phyloP scores from a whole-genome alignment of 805 yeast species.

The Lachancea kluyveri region DNA sequence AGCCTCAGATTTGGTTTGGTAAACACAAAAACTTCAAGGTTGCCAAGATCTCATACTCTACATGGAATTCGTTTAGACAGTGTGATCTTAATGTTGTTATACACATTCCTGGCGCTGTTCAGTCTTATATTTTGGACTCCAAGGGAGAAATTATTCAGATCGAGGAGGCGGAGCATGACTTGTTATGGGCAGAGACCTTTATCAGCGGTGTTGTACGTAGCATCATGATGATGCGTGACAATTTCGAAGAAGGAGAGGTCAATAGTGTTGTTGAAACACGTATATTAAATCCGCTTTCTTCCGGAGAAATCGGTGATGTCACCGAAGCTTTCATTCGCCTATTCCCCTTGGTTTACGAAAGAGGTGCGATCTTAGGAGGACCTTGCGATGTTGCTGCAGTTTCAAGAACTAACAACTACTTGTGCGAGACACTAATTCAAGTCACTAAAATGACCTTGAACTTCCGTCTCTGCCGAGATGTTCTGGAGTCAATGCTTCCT shows the following conservation, averaged over 20 bases:
- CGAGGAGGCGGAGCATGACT: slow-evolving; percentile 45
- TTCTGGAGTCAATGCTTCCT: slow-evolving; percentile 21
- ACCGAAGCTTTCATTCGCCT: slow-evolving; percentile 27
- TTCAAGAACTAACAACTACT: slow-evolving; percentile 29
- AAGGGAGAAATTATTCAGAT: slow-evolving; percentile 26
- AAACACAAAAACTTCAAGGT: slow-evolving; percentile 65
- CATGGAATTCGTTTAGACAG: slow-evolving; percentile 54
- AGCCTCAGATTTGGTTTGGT: slow-evolving; percentile 77
- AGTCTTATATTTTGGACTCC: slow-evolving; percentile 34
- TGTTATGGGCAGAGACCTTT: slow-evolving; percentile 49
- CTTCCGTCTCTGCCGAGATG: slow-evolving; percentile 19
- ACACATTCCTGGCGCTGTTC: slow-evolving; percentile 70
- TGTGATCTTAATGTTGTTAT: slow-evolving; percentile 68
- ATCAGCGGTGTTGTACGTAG: slow-evolving; percentile 67
- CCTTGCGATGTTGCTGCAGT: slow-evolving; percentile 27
- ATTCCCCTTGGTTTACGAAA: slow-evolving; percentile 29
- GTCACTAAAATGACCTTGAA: slow-evolving; percentile 26
- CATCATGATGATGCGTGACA: slow-evolving; percentile 35
- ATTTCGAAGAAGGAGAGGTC: slow-evolving; percentile 64
- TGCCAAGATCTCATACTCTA: slow-evolving; percentile 61
- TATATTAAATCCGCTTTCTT: slow-evolving; percentile 64
- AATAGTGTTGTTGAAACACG: slow-evolving; percentile 76
- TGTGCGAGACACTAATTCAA: slow-evolving; percentile 28
- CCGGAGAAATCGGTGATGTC: slow-evolving; percentile 29
- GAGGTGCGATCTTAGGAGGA: slow-evolving; percentile 27